Evolutionary conservation across 1,139 yeast genomes (phyloP).

Genomic region (Hemisphaericaspora lyxosophila): DNA sequence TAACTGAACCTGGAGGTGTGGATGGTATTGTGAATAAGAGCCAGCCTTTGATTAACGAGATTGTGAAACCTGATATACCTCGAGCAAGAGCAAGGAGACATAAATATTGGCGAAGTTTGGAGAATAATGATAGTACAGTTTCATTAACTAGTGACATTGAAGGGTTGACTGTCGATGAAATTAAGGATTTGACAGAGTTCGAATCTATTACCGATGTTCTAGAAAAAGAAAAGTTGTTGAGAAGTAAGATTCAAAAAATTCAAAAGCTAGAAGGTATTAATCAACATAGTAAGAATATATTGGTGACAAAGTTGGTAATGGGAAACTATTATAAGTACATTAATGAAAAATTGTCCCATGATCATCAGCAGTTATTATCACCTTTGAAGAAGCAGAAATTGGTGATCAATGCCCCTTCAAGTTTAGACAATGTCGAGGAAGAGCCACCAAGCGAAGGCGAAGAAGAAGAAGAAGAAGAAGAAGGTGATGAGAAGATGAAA

Average conservation of each 20-base stretch:
- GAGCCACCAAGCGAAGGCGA: constrained; percentile 19
- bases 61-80: constrained; percentile 44
- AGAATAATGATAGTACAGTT: constrained; percentile 23
- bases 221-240: constrained; percentile 47
- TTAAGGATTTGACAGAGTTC: constrained; percentile 37
- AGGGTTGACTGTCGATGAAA: constrained; percentile 39
- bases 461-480: constrained; percentile 11
- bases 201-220: constrained; percentile 48
- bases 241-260: constrained; percentile 59
- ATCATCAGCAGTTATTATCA: constrained; percentile 15
- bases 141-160: constrained; percentile 33
- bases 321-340: constrained; percentile 58
- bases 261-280: constrained; percentile 43
- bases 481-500: constrained; percentile 6
- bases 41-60: constrained; percentile 51
- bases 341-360: constrained; percentile 28
- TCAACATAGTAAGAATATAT: constrained; percentile 57
- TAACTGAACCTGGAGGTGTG: constrained; percentile 59
- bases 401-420: constrained; percentile 14
- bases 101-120: constrained; percentile 1
- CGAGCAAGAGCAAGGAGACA: neutral
- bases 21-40: constrained; percentile 47
- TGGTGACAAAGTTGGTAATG: constrained; percentile 78
- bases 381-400: constrained; percentile 20
- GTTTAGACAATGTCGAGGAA: constrained; percentile 8